Percentiles rank a stretch among this genome's conserved stretches.
phyloP scores from a whole-genome alignment of 257 asterid species.

The Solanum etuberosum region DNA sequence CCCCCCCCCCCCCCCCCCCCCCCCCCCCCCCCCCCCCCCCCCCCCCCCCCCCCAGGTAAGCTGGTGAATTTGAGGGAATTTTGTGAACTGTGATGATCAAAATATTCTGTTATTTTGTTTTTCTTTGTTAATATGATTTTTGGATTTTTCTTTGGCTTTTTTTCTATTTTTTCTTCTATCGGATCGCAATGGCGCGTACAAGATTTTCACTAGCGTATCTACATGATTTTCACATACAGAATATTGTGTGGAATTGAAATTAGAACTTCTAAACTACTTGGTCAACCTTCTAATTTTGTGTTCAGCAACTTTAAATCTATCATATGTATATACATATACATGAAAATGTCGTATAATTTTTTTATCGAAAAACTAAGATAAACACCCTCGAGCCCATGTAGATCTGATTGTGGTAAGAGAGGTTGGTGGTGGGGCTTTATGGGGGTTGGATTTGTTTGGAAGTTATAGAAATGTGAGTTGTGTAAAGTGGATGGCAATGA shows the following conservation, averaged over 20 bases:
- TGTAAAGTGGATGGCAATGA: not conserved
- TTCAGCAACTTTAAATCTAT: no score
- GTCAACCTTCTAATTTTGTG: no score
- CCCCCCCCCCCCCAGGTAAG: no score
- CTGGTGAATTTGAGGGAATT: conserved; percentile 15
- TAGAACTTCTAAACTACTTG: not conserved
- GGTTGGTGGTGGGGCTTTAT: not conserved
- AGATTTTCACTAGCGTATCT: not conserved
- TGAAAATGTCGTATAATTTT: no score
- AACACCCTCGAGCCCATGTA: no score
- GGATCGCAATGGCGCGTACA: not conserved
- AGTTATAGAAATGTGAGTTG: not conserved
- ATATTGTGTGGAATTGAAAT: no score
- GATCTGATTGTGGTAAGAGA: not conserved
- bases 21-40: no score
- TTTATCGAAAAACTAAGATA: no score
- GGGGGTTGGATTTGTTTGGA: not conserved
- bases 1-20: no score
- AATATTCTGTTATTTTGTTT: conserved; percentile 8
- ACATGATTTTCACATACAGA: not conserved
- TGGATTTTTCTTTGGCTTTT: not conserved
- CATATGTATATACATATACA: no score
- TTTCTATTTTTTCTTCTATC: not conserved
- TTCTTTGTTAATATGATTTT: not conserved
- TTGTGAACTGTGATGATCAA: conserved; percentile 8